phyloP scores from a whole-genome alignment of 352 stramenopile species.

The Pythium rishiriense region DNA sequence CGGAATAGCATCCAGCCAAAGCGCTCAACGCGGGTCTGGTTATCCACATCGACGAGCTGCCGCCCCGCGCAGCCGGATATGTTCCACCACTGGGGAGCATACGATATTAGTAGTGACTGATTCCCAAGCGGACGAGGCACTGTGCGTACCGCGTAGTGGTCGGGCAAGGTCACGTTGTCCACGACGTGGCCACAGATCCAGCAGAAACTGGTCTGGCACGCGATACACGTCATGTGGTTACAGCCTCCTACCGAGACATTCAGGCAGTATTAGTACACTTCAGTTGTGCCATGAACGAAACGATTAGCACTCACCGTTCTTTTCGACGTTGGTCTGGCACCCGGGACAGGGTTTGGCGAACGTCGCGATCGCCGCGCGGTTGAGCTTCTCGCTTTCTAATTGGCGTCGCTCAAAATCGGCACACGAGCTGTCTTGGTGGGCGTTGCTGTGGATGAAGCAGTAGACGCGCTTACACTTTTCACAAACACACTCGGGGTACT shows the following conservation, averaged over 20 bases:
- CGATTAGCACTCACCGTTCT: slow-evolving; percentile 52
- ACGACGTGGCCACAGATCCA: slow-evolving; percentile 89
- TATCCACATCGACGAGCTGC: slow-evolving; percentile 52
- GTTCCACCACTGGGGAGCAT: slow-evolving; percentile 67
- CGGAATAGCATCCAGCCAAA: slow-evolving; percentile 17
- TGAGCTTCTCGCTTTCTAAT: slow-evolving; percentile 75
- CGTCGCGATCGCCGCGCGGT: slow-evolving; percentile 72
- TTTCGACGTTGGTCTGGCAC: slow-evolving; percentile 89
- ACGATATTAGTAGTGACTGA: too few species aligned
- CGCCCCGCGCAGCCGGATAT: slow-evolving; percentile 67
- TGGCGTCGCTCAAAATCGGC: slow-evolving; percentile 76
- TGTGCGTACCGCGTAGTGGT: slow-evolving; percentile 68
- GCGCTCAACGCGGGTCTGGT: slow-evolving; percentile 20
- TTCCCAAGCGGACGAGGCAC: too few species aligned
- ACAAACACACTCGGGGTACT: slow-evolving; percentile 52
- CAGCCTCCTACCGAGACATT: slow-evolving; percentile 61
- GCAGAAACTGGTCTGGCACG: slow-evolving; percentile 87
- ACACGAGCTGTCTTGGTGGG: slow-evolving; percentile 71
- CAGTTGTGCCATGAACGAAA: neutral
- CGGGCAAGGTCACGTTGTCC: slow-evolving; percentile 81
- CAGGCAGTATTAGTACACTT: neutral
- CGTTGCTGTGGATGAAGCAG: slow-evolving; percentile 88
- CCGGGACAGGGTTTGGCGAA: slow-evolving; percentile 85
- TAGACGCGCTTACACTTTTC: slow-evolving; percentile 57
- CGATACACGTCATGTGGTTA: slow-evolving; percentile 92